Evolutionary conservation across 805 yeast genomes (phyloP).

Genomic region (Candida coleopterorum): DNA sequence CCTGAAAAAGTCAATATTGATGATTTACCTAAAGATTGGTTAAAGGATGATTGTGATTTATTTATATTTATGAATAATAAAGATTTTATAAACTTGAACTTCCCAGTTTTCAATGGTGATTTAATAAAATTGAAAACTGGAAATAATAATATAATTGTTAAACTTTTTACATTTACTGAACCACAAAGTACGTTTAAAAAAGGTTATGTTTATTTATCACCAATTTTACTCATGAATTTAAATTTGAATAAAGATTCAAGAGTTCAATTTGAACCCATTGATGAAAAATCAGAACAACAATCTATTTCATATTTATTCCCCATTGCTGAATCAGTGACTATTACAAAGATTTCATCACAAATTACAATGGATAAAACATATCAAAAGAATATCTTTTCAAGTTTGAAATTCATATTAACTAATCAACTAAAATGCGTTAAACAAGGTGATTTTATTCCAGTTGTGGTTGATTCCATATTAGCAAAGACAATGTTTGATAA

Average conservation of each 20-base stretch:
- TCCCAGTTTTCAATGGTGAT: slow-evolving; percentile 71
- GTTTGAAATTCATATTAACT: slow-evolving; percentile 61
- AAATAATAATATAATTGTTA: slow-evolving; percentile 23
- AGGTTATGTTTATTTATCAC: slow-evolving; percentile 53
- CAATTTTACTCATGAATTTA: slow-evolving; percentile 51
- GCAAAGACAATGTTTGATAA: slow-evolving; percentile 50
- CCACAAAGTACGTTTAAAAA: slow-evolving; percentile 44
- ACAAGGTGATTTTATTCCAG: slow-evolving; percentile 68
- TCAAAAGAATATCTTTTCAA: slow-evolving; percentile 57
- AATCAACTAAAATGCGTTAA: slow-evolving; percentile 51
- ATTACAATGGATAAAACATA: slow-evolving; percentile 58
- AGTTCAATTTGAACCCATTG: slow-evolving; percentile 18
- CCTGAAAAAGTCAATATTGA: slow-evolving; percentile 23
- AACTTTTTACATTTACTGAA: slow-evolving; percentile 58
- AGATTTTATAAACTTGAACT: slow-evolving; percentile 44
- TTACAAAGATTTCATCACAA: slow-evolving; percentile 67
- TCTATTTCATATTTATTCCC: slow-evolving; percentile 28
- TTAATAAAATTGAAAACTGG: slow-evolving; percentile 33
- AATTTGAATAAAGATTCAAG: slow-evolving; percentile 23
- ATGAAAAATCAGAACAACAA: slow-evolving; percentile 8
- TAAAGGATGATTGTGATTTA: slow-evolving; percentile 34
- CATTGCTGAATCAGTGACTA: slow-evolving; percentile 58
- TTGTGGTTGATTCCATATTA: slow-evolving; percentile 65
- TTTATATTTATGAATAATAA: slow-evolving; percentile 40
- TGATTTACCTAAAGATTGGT: slow-evolving; percentile 18